Percentiles rank a stretch among this genome's conserved stretches.
These are phyloP conservation scores for Fusarium brachygibbosum DNA, from an alignment of 2,329 filamentous ascomycete genomes.

Conservation along the genomic window DNA sequence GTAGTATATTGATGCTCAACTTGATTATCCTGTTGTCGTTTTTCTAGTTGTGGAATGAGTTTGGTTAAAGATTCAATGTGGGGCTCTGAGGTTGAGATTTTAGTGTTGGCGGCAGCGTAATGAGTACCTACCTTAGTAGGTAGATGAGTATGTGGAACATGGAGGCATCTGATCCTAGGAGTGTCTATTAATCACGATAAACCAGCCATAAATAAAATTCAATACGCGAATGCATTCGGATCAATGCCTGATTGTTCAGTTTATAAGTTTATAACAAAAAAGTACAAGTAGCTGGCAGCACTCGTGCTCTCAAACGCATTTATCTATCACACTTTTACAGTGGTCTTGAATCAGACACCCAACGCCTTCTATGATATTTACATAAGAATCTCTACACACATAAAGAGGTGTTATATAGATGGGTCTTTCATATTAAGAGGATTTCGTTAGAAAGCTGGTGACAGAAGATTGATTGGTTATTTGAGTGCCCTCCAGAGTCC, in stretches of 20 bases:
- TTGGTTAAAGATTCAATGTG: slow-evolving; percentile 49
- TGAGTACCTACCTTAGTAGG: background rate
- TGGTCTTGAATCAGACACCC: background rate
- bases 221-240: background rate
- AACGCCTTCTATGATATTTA: slow-evolving; percentile 7
- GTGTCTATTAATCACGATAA: background rate
- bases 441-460: slow-evolving; percentile 14
- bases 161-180: background rate
- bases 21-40: slow-evolving; percentile 16
- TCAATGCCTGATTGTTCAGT: too few relatives aligned
- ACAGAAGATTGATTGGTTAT: slow-evolving; percentile 6
- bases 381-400: background rate
- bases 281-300: background rate
- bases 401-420: slow-evolving; percentile 2
- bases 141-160: background rate
- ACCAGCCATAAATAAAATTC: background rate
- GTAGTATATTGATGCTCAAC: slow-evolving; percentile 2
- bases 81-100: slow-evolving; percentile 50
- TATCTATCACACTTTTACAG: background rate
- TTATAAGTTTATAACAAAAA: background rate
- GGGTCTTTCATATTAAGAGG: slow-evolving; percentile 17
- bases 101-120: slow-evolving; percentile 27
- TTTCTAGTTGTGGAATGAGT: slow-evolving; percentile 34
- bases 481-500: slow-evolving; percentile 77
- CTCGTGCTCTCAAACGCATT: background rate